phyloP scores from a whole-genome alignment of 345 rosid species.

The Syzygium oleosum region DNA sequence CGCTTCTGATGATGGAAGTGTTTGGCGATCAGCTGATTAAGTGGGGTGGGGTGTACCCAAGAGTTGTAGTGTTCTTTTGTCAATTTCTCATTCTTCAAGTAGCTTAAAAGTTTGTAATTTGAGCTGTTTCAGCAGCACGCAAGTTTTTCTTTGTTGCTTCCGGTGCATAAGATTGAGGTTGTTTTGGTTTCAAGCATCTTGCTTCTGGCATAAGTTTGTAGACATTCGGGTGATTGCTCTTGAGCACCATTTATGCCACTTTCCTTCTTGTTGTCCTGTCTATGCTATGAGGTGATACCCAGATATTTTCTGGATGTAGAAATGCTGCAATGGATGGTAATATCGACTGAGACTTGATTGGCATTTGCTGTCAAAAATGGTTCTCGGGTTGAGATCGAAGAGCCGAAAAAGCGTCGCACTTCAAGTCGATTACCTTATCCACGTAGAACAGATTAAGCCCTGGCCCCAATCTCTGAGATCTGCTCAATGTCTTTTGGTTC shows the following conservation, averaged over 20 bases:
- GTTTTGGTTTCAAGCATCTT: neutral
- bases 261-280: neutral
- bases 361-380: slow-evolving; percentile 25
- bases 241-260: neutral
- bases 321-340: slow-evolving; percentile 8
- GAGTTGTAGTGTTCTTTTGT: neutral
- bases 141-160: neutral
- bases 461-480: slow-evolving; percentile 59
- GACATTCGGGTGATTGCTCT: neutral
- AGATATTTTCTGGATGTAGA: neutral
- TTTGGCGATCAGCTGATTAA: neutral
- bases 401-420: slow-evolving; percentile 26
- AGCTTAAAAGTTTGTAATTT: neutral
- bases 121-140: neutral
- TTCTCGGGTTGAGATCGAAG: slow-evolving; percentile 59
- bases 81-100: neutral
- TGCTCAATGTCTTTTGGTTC: slow-evolving; percentile 48
- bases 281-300: neutral
- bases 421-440: slow-evolving; percentile 32
- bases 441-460: slow-evolving; percentile 63
- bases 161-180: rapidly evolving
- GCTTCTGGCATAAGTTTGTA: neutral
- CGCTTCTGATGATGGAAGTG: neutral
- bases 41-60: neutral
- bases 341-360: slow-evolving; percentile 2